Percentiles rank a stretch among this genome's conserved stretches.
These are phyloP conservation scores for Cenococcum geophilum DNA, from an alignment of 495 filamentous ascomycete genomes.

Conservation along the genomic window DNA sequence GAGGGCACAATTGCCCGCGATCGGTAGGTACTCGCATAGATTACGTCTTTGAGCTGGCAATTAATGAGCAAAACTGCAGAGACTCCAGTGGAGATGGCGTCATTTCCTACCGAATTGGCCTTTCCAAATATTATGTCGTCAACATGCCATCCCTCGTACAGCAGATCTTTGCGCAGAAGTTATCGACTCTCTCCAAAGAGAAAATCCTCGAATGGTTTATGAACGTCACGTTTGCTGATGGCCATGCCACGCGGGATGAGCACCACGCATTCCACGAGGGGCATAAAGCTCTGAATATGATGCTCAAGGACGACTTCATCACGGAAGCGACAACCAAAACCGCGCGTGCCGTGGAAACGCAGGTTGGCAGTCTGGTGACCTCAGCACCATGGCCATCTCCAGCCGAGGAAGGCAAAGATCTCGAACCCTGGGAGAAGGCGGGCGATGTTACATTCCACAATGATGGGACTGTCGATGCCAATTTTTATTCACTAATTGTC, in stretches of 20 bases:
- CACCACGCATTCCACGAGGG: conserved; percentile 12
- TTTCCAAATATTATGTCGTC: conserved; percentile 16
- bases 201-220: conserved; percentile 21
- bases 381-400: conserved; percentile 4
- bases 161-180: conserved; percentile 17
- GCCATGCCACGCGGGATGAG: conserved; percentile 9
- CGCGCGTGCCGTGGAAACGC: conserved; percentile 1
- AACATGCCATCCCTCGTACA: conserved; percentile 19
- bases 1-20: conserved; percentile 13
- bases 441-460: conserved; percentile 9
- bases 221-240: conserved; percentile 8
- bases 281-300: conserved; percentile 12
- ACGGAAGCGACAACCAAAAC: conserved; percentile 9
- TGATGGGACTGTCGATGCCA: conserved; percentile 11
- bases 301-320: conserved; percentile 23
- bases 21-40: conserved; percentile 6
- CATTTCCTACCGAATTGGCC: conserved; percentile 18
- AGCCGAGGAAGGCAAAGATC: not conserved
- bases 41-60: not conserved
- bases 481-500: conserved; percentile 13
- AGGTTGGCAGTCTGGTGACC: conserved; percentile 11
- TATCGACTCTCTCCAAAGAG: conserved; percentile 9
- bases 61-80: not conserved
- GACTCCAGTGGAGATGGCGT: conserved; percentile 14
- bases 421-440: conserved; percentile 14